Evolutionary conservation across 2,329 filamentous ascomycete genomes (phyloP).

Genomic region (Chaetoscypha palmicola): DNA sequence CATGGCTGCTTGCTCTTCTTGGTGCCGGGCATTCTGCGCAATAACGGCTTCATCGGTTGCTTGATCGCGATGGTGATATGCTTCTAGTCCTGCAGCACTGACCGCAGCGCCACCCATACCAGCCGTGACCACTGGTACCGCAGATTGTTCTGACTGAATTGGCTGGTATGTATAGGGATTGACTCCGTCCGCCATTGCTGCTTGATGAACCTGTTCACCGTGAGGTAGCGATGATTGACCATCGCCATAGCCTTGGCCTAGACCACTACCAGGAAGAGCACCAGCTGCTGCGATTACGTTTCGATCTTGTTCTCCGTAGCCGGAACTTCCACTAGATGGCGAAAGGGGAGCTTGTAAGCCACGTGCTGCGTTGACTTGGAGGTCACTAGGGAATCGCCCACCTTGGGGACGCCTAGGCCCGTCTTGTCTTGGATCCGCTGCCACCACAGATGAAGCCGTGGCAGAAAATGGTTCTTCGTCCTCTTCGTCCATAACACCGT

Average conservation of each 20-base stretch:
- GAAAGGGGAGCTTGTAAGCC: constrained; percentile 74
- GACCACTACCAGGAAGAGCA: constrained; percentile 20
- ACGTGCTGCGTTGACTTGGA: constrained; percentile 71
- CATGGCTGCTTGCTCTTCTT: constrained; percentile 17
- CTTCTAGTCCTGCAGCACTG: constrained; percentile 15
- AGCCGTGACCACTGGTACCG: constrained; percentile 12
- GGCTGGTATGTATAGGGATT: constrained; percentile 46
- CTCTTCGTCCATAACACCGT: constrained; percentile 70
- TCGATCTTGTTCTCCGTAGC: constrained; percentile 43
- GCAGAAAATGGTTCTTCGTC: constrained; percentile 58
- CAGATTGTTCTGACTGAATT: constrained; percentile 15
- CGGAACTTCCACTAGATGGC: constrained; percentile 75
- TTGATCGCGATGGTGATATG: constrained; percentile 15
- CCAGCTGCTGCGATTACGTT: constrained; percentile 51
- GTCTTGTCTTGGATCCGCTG: constrained; percentile 43
- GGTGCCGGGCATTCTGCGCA: constrained; percentile 14
- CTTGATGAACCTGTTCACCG: constrained; percentile 43
- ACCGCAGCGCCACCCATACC: constrained; percentile 20
- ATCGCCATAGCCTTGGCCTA: constrained; percentile 23
- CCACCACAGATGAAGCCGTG: constrained; percentile 46
- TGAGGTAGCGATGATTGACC: constrained; percentile 41
- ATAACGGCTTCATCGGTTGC: constrained; percentile 10
- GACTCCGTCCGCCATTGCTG: constrained; percentile 47
- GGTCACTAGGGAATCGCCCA: constrained; percentile 93
- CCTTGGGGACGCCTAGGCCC: constrained; percentile 69